Percentiles rank a stretch among this genome's conserved stretches.
phyloP scores from a whole-genome alignment of 768 basidiomycete species.

The Cantharellus anzutake region DNA sequence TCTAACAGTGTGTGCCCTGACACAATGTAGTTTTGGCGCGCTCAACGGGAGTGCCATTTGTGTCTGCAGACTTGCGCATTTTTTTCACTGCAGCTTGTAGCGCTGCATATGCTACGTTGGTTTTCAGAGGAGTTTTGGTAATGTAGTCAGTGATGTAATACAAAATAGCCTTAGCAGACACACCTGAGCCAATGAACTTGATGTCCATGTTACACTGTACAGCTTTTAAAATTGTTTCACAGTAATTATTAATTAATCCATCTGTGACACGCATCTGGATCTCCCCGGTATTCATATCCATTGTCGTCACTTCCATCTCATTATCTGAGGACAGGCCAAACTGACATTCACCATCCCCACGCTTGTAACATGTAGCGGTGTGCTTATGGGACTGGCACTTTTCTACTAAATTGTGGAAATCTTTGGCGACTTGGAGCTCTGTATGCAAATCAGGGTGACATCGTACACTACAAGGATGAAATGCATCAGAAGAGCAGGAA shows the following conservation, averaged over 20 bases:
- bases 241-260: conserved; percentile 27
- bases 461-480: not conserved
- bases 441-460: not conserved
- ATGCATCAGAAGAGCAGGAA: not conserved
- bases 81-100: conserved; percentile 20
- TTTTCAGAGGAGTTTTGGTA: conserved; percentile 24
- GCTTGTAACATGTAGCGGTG: conserved; percentile 21
- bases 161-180: conserved; percentile 24
- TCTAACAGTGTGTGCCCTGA: too few relatives aligned
- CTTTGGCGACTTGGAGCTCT: not conserved
- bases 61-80: conserved; percentile 3
- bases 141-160: conserved; percentile 34
- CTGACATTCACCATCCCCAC: conserved; percentile 18
- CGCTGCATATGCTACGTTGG: conserved; percentile 23
- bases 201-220: conserved; percentile 30
- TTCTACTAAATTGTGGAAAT: not conserved
- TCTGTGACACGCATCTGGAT: conserved; percentile 19
- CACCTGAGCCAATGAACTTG: conserved; percentile 26
- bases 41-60: too few relatives aligned
- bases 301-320: conserved; percentile 1
- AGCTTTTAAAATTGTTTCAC: conserved; percentile 20
- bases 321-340: conserved; percentile 15
- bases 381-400: conserved; percentile 11
- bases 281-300: conserved; percentile 12
- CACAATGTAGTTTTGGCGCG: too few relatives aligned